These are phyloP conservation scores for Chlorella variabilis DNA, from an alignment of 163 green algal species.

Conservation along the genomic window DNA sequence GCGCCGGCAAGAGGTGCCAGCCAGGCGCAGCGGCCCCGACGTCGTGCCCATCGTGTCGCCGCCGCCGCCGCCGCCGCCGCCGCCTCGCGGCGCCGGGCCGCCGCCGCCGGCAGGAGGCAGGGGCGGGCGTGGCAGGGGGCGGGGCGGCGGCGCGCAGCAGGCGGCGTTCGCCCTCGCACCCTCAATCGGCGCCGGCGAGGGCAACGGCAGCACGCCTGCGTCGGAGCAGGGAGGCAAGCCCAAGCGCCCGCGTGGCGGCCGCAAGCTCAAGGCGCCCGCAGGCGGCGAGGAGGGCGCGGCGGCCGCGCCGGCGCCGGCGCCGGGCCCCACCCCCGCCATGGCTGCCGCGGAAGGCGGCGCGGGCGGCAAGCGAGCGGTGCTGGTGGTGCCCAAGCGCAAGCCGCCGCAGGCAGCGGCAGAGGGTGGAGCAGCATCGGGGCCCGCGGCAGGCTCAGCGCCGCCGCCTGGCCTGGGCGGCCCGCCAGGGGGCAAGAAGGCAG, in stretches of 20 bases:
- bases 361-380: not conserved
- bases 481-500: not conserved
- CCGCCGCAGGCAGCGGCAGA: not conserved
- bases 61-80: conserved; percentile 2
- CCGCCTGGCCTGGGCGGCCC: conserved; percentile 5
- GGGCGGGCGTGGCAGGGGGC: not conserved
- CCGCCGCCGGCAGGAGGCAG: not conserved
- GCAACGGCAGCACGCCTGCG: not conserved
- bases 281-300: not conserved
- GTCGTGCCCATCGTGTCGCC: not conserved
- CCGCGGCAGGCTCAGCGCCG: not conserved
- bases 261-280: not conserved
- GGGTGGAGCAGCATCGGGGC: not conserved
- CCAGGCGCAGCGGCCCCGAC: not conserved
- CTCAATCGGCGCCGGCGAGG: not conserved
- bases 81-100: not conserved
- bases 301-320: not conserved
- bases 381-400: conserved; percentile 16
- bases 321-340: no score
- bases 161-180: not conserved
- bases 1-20: conserved; percentile 3
- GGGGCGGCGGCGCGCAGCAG: no score
- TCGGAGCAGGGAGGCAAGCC: conserved; percentile 6
- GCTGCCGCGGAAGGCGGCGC: not conserved
- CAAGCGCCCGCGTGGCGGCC: conserved; percentile 16